Base-by-base conservation (phyloP, 2,329 filamentous ascomycete species). In the Pseudocercospora eumusae region DNA sequence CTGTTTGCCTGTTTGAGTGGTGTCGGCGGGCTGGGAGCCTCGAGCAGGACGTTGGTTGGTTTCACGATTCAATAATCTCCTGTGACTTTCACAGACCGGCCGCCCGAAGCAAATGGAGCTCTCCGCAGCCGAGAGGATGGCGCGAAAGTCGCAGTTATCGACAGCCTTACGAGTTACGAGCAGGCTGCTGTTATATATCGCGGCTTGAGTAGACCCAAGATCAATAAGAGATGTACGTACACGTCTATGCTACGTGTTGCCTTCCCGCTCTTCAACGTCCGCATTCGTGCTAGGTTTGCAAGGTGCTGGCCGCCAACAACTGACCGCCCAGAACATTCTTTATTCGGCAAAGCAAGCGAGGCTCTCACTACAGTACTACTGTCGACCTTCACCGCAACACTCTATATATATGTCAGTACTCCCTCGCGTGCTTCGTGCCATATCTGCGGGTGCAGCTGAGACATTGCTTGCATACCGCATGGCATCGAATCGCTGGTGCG, bases 1-100 rank as follows among this genome's bases (percentile, higher is more conserved):
- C 31, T 56, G 57, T 33, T 60, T 21, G 50, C n/a, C 31, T 40
- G 33, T 44, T 45, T 50, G 59, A 53, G 57, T 20, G 56, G 18
- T 60, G 57, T 55, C 54, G 42, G 20, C 23, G 47, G 23, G 47
- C 47, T 52, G 47, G 47, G 47, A 52, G 44, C 20, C 23, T 47
- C 23, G 44, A 25, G 44, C 44, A 52, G 47, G 47, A 52, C 25
- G 47, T 23, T 31, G 21, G 47, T 25, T 52, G 47, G 21, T 52
- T n/a, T 25, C 44, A 47, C 47, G 36, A 18, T n/a, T 40, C 33
- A 36, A 36, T 36, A 36, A 36, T 36, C 33, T 36, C 33, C 33
- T n/a, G n/a, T n/a, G n/a, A n/a, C n/a, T 36, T 36, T 36, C 36
- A 40, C 36, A 40, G 36, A 40, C 36, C n/a, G 36, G 36, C 36